phyloP scores from a whole-genome alignment of 73 alveolate genomes.

The Uronychia binucleata region DNA sequence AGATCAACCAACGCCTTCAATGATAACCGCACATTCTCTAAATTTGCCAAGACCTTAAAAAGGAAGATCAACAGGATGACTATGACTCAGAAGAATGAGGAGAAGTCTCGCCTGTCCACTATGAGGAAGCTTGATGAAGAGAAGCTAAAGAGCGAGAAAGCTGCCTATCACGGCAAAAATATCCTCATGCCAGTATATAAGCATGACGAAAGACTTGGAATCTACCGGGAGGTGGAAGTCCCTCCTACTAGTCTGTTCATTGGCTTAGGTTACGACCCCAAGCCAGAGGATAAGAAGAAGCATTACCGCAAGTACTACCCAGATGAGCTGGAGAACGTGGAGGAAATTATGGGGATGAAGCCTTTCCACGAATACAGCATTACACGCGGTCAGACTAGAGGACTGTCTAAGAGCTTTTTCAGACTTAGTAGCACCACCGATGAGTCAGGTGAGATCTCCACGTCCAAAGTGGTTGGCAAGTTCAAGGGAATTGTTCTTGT shows the following conservation, averaged over 20 bases:
- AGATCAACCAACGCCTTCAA: neutral
- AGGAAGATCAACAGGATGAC: neutral
- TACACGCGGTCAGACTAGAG: conserved; percentile 68
- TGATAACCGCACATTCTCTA: neutral
- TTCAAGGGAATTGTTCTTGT: conserved; percentile 65
- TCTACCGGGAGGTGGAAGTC: conserved; percentile 26
- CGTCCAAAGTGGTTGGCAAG: conserved; percentile 55
- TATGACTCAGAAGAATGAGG: neutral
- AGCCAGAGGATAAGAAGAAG: conserved; percentile 51
- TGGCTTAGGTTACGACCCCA: conserved; percentile 64
- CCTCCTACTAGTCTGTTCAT: conserved; percentile 54
- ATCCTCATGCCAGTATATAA: conserved; percentile 35
- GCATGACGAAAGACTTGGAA: conserved; percentile 37
- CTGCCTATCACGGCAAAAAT: conserved; percentile 27
- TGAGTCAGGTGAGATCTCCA: conserved; percentile 45
- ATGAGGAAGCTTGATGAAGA: neutral
- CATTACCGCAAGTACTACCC: conserved; percentile 88
- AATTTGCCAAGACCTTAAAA: neutral
- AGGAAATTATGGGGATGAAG: conserved; percentile 55
- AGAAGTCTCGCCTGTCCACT: neutral
- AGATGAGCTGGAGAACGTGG: conserved; percentile 78
- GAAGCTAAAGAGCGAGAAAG: neutral
- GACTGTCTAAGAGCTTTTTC: conserved; percentile 33
- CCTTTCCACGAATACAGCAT: conserved; percentile 50
- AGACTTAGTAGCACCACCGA: conserved; percentile 25